These are phyloP conservation scores for Fusarium citri DNA, from an alignment of 2,329 filamentous ascomycete species.

Conservation along the genomic window DNA sequence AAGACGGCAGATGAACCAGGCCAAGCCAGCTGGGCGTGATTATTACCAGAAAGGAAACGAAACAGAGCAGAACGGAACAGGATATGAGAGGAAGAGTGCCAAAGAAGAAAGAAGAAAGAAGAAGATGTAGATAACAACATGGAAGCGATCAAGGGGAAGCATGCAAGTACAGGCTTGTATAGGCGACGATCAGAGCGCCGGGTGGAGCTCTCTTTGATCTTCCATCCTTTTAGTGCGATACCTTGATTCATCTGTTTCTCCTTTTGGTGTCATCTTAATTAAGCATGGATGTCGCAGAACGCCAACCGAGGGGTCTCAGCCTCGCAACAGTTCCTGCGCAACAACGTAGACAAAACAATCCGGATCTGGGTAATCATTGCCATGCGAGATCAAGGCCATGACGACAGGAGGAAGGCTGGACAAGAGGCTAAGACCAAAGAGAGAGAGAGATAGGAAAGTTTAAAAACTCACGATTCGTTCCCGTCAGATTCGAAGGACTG, in stretches of 20 bases:
- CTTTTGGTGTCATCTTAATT: conserved; percentile 25
- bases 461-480: conserved; percentile 45
- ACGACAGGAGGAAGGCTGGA: not conserved
- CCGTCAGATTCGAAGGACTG: conserved; percentile 52
- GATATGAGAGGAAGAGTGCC: not conserved
- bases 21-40: conserved; percentile 32
- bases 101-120: not conserved
- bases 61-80: not conserved
- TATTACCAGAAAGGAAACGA: conserved; percentile 8
- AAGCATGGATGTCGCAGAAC: conserved; percentile 36
- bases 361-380: conserved; percentile 3
- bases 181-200: conserved; percentile 8
- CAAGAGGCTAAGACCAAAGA: not conserved
- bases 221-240: conserved; percentile 21
- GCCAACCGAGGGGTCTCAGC: conserved; percentile 26
- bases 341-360: conserved; percentile 12
- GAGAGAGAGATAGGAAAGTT: conserved; percentile 23
- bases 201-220: conserved; percentile 26
- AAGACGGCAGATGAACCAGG: conserved; percentile 33
- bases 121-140: not conserved
- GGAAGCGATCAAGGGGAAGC: conserved; percentile 7
- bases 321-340: conserved; percentile 30
- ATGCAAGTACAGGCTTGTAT: conserved; percentile 3
- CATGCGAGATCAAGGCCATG: not conserved
- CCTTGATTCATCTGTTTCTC: conserved; percentile 15